phyloP scores from a whole-genome alignment of 1,284 basidiomycete genomes.

The Trametes polyzona region DNA sequence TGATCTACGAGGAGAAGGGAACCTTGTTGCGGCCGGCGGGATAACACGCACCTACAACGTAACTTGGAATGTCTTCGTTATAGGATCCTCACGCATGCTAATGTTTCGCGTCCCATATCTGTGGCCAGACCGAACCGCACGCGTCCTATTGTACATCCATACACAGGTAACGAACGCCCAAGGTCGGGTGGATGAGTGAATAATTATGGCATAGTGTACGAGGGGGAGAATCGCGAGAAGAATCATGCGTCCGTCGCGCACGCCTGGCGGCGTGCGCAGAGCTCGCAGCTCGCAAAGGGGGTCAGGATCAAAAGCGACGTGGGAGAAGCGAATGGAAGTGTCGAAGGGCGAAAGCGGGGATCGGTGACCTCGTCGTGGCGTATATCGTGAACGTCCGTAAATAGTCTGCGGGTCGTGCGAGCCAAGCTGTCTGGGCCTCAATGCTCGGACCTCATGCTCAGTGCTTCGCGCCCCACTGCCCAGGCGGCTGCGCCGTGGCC shows the following conservation, averaged over 20 bases:
- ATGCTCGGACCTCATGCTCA: no score
- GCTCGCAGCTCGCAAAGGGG: background rate
- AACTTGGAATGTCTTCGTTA: no score
- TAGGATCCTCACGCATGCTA: no score
- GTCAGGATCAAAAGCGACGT: background rate
- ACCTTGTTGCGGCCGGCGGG: no score
- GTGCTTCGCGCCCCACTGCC: constrained; percentile 53
- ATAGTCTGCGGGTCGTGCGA: no score
- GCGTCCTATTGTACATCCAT: constrained; percentile 25
- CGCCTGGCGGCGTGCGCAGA: background rate
- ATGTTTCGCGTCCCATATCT: no score
- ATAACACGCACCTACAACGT: no score
- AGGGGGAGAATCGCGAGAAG: no score
- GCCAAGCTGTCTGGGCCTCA: background rate
- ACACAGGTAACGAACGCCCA: constrained; percentile 17
- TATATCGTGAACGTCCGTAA: constrained; percentile 7
- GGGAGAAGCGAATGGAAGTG: background rate
- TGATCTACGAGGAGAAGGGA: constrained; percentile 14
- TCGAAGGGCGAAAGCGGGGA: background rate
- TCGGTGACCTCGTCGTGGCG: background rate
- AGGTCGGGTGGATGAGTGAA: constrained; percentile 17
- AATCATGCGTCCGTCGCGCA: constrained; percentile 1
- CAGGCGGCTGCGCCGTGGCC: constrained; percentile 49
- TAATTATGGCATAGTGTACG: constrained; percentile 24
- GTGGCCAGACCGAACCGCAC: background rate